A percentile compares a stretch with the other conserved stretches of the same genome.
phyloP scores from a whole-genome alignment of 2,329 filamentous ascomycete genomes.

The Teratosphaeria nubilosa region DNA sequence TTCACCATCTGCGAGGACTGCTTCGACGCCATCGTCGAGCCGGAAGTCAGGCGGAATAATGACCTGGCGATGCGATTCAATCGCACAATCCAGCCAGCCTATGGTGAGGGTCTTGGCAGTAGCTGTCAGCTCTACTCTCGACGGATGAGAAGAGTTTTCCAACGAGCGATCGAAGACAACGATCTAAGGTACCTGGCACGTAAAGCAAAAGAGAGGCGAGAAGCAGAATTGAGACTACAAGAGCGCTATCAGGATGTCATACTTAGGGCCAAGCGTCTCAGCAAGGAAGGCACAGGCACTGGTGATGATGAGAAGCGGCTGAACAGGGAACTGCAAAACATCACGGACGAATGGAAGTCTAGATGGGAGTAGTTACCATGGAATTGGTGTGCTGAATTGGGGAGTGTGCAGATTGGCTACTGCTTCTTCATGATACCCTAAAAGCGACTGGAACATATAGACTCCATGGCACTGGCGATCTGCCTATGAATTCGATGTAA shows the following conservation, averaged over 20 bases:
- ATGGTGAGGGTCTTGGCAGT: constrained; percentile 36
- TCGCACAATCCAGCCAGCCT: constrained; percentile 47
- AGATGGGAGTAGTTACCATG: constrained; percentile 34
- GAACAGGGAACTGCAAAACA: constrained; percentile 41
- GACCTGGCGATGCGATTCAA: constrained; percentile 56
- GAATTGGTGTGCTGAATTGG: background rate
- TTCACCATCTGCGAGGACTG: constrained; percentile 83
- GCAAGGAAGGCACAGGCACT: constrained; percentile 30
- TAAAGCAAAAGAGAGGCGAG: constrained; percentile 46
- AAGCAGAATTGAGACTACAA: constrained; percentile 50
- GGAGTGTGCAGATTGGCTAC: background rate
- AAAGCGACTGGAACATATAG: background rate
- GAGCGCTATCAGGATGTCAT: constrained; percentile 37
- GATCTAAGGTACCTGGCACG: constrained; percentile 58
- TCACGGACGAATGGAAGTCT: constrained; percentile 41
- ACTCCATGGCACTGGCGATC: background rate
- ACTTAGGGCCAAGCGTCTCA: constrained; percentile 28
- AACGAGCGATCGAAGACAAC: constrained; percentile 52
- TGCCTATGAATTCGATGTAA: background rate
- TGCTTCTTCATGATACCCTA: background rate
- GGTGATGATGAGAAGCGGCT: constrained; percentile 47
- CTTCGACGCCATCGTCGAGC: constrained; percentile 69
- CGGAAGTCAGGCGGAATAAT: constrained; percentile 42
- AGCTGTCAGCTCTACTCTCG: constrained; percentile 72
- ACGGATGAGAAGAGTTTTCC: constrained; percentile 67